Evolutionary conservation across 352 stramenopile genomes (phyloP), one percentile per base, ranked within the genome.

Genomic region (Phytophthora palmivora): DNA sequence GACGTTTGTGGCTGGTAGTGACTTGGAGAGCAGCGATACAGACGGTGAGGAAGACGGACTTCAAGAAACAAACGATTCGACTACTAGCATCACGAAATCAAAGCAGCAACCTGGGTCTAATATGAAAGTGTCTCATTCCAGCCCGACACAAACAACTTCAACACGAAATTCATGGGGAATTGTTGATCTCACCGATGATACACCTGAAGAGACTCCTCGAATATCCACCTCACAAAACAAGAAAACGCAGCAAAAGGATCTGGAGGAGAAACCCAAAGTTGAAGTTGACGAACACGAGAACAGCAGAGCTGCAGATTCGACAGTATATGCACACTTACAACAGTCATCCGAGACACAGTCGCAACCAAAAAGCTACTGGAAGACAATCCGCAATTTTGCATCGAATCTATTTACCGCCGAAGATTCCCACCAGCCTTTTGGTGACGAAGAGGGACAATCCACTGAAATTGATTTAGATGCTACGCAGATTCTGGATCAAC

Each of bases 1-100:
- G 33, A 78, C 77, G 1, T 89, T 89, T 53, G 57, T 87, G 10
- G 61, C 49, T 21, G 82, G 50, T 43, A 82, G 67, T 24, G 82
- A 87, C 43, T 63, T 70, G 4, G 80, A 89, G 28, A 84, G 67
- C 19, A 84, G 67, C 24, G 78, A 79, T 12, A 59, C 69, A 39
- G 72, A 69, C 19, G 54, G 61, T 18, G 68, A 76, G 37, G 41
- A 61, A 8, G 24, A 45, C 4, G 21, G 16, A 6, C 11, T 6
- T 22, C n/a, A 58, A 50, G 36, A 38, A 32, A 32, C 15, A 4
- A 52, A 65, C 38, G 34, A 59, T 19, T 41, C 37, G 26, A 44
- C 22, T n/a, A 15, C 38, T 41, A 61, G 18, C 37, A 47, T 33
- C 14, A 32, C 30, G 18, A 66, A 30, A n/a, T 34, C 26, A 21